A percentile compares a stretch with the other conserved stretches of the same genome.
phyloP scores from a whole-genome alignment of 768 basidiomycete genomes.

The Suillus paluster region DNA sequence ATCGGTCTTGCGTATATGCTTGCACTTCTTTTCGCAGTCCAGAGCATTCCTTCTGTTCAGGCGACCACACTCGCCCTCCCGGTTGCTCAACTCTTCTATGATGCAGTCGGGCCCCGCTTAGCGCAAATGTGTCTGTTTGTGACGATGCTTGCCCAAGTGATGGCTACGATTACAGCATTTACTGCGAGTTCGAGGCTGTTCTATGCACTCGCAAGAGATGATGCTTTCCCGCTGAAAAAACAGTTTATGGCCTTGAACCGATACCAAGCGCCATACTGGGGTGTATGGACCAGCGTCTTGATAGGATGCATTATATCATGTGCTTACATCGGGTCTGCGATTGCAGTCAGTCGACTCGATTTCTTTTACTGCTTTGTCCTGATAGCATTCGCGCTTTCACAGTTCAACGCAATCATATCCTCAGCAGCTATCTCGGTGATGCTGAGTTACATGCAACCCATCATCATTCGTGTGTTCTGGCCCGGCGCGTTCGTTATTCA shows the following conservation, averaged over 20 bases:
- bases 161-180: conserved; percentile 61
- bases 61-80: conserved; percentile 56
- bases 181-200: conserved; percentile 61
- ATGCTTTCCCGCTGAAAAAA: conserved; percentile 51
- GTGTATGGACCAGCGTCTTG: conserved; percentile 58
- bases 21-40: conserved; percentile 60
- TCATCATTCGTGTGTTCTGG: conserved; percentile 63
- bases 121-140: conserved; percentile 56
- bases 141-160: conserved; percentile 54
- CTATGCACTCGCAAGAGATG: conserved; percentile 60
- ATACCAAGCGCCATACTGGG: conserved; percentile 57
- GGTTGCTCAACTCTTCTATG: conserved; percentile 60
- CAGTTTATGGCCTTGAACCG: conserved; percentile 55
- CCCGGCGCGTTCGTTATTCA: conserved; percentile 45
- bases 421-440: conserved; percentile 62
- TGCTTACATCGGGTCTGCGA: conserved; percentile 59
- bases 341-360: conserved; percentile 46
- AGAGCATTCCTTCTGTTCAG: conserved; percentile 53
- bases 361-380: neutral
- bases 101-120: conserved; percentile 51
- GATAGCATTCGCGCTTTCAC: neutral
- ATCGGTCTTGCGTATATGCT: conserved; percentile 63
- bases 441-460: conserved; percentile 61
- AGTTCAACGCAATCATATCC: conserved; percentile 61
- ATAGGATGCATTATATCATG: conserved; percentile 59